Evolutionary conservation across 768 basidiomycete genomes (phyloP).

Genomic region (Amanita muscaria): DNA sequence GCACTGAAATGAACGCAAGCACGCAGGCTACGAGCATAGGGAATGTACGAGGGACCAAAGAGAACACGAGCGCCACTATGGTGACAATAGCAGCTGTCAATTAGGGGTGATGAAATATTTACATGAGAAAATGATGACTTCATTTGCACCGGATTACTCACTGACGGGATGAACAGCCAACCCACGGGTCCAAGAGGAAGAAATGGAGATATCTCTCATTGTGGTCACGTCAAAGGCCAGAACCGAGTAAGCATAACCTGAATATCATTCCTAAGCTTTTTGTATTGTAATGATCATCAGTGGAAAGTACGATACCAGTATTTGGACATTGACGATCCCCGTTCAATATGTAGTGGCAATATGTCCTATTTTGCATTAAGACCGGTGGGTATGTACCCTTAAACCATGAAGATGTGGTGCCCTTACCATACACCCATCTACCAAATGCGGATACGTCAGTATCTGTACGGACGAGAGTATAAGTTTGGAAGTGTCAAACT

Average conservation of each 20-base stretch:
- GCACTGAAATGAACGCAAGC: slow-evolving; percentile 62
- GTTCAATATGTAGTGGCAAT: slow-evolving; percentile 42
- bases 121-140: neutral
- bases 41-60: slow-evolving; percentile 48
- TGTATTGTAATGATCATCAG: neutral
- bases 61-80: slow-evolving; percentile 55
- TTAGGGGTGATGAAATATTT: neutral
- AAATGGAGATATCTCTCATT: slow-evolving; percentile 34
- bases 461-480: neutral
- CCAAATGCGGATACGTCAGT: slow-evolving; percentile 1
- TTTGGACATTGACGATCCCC: slow-evolving; percentile 39
- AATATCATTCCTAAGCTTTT: neutral
- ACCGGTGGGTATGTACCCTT: neutral
- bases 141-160: slow-evolving; percentile 24
- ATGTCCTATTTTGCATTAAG: slow-evolving; percentile 36
- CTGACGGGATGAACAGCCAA: slow-evolving; percentile 72
- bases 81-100: slow-evolving; percentile 41
- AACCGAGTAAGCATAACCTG: slow-evolving; percentile 52
- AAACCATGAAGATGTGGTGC: neutral
- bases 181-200: slow-evolving; percentile 60
- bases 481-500: slow-evolving; percentile 20
- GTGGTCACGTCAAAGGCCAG: slow-evolving; percentile 24
- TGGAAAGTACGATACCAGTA: slow-evolving; percentile 29
- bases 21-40: slow-evolving; percentile 57
- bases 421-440: slow-evolving; percentile 69